These are phyloP conservation scores for Metschnikowia picachoensis DNA, from an alignment of 805 yeast species.

Conservation along the genomic window DNA sequence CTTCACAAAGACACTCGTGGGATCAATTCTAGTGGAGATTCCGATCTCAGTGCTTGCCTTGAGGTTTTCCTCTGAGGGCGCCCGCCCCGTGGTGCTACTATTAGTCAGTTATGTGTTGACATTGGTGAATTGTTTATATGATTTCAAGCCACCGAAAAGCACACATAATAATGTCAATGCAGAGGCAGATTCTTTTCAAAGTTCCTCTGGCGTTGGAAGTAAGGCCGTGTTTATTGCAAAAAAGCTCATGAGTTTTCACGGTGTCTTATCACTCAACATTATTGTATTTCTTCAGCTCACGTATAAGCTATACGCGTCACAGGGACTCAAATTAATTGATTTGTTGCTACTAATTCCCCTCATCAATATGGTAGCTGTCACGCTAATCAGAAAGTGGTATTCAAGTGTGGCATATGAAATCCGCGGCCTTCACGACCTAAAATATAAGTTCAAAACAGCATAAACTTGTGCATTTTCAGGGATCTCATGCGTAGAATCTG, in stretches of 20 bases:
- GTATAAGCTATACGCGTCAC: constrained; percentile 1
- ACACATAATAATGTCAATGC: background rate
- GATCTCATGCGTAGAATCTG: background rate
- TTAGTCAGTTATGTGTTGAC: constrained; percentile 10
- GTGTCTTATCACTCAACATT: constrained; percentile 9
- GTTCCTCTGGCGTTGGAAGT: too few relatives aligned
- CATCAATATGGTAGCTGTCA: constrained; percentile 16
- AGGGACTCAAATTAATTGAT: background rate
- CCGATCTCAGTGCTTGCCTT: constrained; percentile 16
- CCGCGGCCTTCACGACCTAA: constrained; percentile 13
- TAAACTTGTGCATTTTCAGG: background rate
- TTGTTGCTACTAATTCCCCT: constrained; percentile 18
- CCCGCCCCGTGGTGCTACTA: constrained; percentile 5
- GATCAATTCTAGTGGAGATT: constrained; percentile 14
- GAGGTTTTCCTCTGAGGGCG: background rate
- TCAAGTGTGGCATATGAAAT: constrained; percentile 11
- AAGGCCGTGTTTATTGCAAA: too few relatives aligned
- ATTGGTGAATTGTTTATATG: constrained; percentile 12
- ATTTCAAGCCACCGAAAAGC: constrained; percentile 6
- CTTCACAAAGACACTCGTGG: constrained; percentile 11
- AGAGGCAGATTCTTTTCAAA: background rate
- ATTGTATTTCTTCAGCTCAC: constrained; percentile 17
- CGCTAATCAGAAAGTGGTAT: constrained; percentile 17
- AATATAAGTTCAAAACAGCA: constrained; percentile 24
- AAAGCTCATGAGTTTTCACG: constrained; percentile 1